Conservation (phyloP, 2,329 filamentous ascomycete genomes). For the Cytospora chrysosperma region DNA sequence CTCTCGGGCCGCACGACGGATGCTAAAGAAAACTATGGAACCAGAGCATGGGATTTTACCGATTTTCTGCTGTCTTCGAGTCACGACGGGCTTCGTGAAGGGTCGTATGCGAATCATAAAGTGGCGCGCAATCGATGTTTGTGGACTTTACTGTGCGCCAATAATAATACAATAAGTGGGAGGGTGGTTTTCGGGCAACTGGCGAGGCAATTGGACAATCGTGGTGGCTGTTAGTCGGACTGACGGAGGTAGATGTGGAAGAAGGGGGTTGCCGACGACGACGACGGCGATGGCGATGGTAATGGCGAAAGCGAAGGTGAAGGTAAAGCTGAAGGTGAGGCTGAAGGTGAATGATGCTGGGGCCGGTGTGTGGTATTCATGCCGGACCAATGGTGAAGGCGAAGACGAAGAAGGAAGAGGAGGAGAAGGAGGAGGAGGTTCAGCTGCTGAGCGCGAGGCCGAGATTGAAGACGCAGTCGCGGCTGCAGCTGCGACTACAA, state of each 20-base stretch:
- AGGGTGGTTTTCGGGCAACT: constrained; percentile 10
- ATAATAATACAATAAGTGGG: neutral
- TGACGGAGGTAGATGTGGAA: neutral
- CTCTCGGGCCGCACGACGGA: constrained; percentile 17
- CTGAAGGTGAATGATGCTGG: neutral
- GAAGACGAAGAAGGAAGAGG: neutral
- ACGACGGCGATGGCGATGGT: neutral
- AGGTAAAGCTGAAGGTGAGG: neutral
- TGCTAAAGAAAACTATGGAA: neutral
- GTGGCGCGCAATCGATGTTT: constrained; percentile 6
- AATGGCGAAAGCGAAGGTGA: constrained; percentile 2
- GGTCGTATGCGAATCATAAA: constrained; percentile 15
- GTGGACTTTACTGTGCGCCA: constrained; percentile 1
- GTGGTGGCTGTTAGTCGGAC: neutral
- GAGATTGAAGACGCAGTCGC: neutral
- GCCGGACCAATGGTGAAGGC: neutral
- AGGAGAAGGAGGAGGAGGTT: neutral
- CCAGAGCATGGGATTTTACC: neutral
- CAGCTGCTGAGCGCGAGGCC: neutral
- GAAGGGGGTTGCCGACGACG: neutral
- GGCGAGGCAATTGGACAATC: constrained; percentile 2
- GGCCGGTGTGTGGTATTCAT: neutral
- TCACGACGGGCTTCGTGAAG: constrained; percentile 16
- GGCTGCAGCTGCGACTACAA: neutral
- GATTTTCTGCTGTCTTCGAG: constrained; percentile 14